Evolutionary conservation across 2,329 filamentous ascomycete genomes (phyloP), one percentile per base, ranked within the genome.

Genomic region (Dactylellina haptotyla): DNA sequence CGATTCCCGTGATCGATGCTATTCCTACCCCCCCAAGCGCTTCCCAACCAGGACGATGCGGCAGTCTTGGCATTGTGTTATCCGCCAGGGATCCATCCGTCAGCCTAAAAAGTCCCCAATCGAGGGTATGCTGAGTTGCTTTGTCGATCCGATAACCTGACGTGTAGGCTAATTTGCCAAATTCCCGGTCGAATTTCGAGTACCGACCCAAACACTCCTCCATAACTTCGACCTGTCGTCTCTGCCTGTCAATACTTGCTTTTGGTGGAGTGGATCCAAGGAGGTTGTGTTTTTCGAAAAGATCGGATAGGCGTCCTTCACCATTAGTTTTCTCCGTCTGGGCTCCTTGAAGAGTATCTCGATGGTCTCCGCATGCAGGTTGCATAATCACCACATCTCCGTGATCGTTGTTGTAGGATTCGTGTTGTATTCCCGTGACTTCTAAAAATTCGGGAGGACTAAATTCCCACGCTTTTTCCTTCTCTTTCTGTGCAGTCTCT

Each of bases 21-120:
- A 6, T 16, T 14, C 23, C n/a, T 2, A 34, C 28, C 20, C 6
- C 50, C 37, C 20, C 50, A 54, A 58, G 53, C 16, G 28, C 28
- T 12, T 58, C 28, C 39, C 53, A 58, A 9, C 37, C 25, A 4
- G 32, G 26, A 23, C 12, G 16, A 41, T 20, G 18, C 18, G 3
- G 10, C 34, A 5, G 26, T 9, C 26, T 30, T 16, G 53, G 34
- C 28, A 58, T 5, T 9, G 6, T 43, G 12, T 58, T 58, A 9
- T 16, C 10, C n/a, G 34, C 53, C 34, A 43, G 10, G 34, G 53
- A 9, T 25, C 37, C 53, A 16, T 58, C 53, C 30, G 16, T 26
- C 18, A 66, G 23, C 16, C 30, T 26, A 20, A 66, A 66, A 23
- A 66, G 12, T 3, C 62, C 62, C 50, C 62, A 66, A 23, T 66